Evolutionary conservation across 306 rosid species (phyloP).

Genomic region (Cercis canadensis): DNA sequence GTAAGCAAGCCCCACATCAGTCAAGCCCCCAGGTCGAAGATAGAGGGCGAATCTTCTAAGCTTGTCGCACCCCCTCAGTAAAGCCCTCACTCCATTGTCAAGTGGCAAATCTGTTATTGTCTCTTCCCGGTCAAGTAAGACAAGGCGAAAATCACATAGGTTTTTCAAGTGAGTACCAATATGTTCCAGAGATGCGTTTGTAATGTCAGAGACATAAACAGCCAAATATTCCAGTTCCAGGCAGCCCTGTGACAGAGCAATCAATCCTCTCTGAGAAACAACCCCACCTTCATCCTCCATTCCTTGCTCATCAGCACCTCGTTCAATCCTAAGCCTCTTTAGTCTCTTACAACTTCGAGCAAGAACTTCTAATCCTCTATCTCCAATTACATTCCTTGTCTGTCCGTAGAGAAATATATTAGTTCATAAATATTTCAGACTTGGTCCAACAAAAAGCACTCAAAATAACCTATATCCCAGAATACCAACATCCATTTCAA

Average conservation of each 20-base stretch:
- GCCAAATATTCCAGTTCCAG: constrained; percentile 86
- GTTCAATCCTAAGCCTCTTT: constrained; percentile 85
- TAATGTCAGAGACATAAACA: constrained; percentile 86
- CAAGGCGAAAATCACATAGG: constrained; percentile 90
- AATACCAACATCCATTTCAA: constrained; percentile 10
- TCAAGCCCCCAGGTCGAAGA: constrained; percentile 83
- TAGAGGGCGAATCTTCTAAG: constrained; percentile 89
- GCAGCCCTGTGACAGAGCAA: constrained; percentile 89
- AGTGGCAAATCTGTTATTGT: constrained; percentile 85
- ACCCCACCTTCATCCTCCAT: constrained; percentile 90
- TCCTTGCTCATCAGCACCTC: constrained; percentile 91
- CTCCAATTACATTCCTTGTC: constrained; percentile 97
- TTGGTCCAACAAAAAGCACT: constrained; percentile 25
- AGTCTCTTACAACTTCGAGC: constrained; percentile 76
- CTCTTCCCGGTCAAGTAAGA: constrained; percentile 80
- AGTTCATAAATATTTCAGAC: constrained; percentile 27
- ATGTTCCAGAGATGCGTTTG: constrained; percentile 73
- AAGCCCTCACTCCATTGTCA: constrained; percentile 87
- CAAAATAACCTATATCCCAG: constrained; percentile 22
- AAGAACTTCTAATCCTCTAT: constrained; percentile 91
- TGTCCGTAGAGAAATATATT: constrained; percentile 47
- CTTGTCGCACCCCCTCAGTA: constrained; percentile 81
- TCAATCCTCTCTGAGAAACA: constrained; percentile 93
- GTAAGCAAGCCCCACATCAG: constrained; percentile 78
- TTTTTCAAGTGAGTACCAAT: constrained; percentile 78